Percentiles rank a stretch among this genome's conserved stretches.
Conservation (phyloP, 768 basidiomycete genomes). For the Trametes sanguinea region DNA sequence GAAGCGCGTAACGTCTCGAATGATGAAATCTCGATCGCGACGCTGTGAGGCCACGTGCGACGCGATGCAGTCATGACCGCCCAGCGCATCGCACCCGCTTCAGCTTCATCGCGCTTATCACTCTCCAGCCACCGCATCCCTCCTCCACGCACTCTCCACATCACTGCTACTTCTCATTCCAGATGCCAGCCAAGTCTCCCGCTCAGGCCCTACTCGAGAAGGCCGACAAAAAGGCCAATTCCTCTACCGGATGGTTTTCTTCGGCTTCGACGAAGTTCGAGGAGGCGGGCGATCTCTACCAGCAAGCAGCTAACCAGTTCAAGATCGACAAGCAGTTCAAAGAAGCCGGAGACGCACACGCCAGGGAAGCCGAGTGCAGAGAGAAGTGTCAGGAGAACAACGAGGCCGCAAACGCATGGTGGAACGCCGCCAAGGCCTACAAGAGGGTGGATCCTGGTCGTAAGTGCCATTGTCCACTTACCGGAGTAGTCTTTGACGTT, state of each 20-base stretch:
- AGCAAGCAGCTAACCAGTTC: constrained; percentile 91
- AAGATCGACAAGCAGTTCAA: constrained; percentile 91
- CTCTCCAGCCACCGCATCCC: background rate
- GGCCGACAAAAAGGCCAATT: constrained; percentile 90
- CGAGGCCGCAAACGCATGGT: constrained; percentile 98
- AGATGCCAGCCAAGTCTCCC: constrained; percentile 75
- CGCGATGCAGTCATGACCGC: constrained; percentile 12
- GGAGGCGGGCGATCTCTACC: constrained; percentile 94
- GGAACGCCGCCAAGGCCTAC: constrained; percentile 96
- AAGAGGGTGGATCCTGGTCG: constrained; percentile 86
- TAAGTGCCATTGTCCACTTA: constrained; percentile 40
- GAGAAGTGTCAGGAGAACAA: constrained; percentile 84
- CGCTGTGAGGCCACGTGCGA: constrained; percentile 19
- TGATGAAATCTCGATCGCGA: constrained; percentile 20
- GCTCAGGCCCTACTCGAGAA: constrained; percentile 78
- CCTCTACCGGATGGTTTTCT: constrained; percentile 87
- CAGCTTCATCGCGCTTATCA: background rate
- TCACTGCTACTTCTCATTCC: background rate
- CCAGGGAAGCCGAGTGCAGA: constrained; percentile 92
- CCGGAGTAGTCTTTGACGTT: background rate
- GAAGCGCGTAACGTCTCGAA: constrained; percentile 14
- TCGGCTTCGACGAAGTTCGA: constrained; percentile 84
- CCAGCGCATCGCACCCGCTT: background rate
- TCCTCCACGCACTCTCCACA: background rate
- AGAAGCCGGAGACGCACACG: constrained; percentile 89